Evolutionary conservation across 2,329 filamentous ascomycete species (phyloP).

Genomic region (Fusarium miscanthi): DNA sequence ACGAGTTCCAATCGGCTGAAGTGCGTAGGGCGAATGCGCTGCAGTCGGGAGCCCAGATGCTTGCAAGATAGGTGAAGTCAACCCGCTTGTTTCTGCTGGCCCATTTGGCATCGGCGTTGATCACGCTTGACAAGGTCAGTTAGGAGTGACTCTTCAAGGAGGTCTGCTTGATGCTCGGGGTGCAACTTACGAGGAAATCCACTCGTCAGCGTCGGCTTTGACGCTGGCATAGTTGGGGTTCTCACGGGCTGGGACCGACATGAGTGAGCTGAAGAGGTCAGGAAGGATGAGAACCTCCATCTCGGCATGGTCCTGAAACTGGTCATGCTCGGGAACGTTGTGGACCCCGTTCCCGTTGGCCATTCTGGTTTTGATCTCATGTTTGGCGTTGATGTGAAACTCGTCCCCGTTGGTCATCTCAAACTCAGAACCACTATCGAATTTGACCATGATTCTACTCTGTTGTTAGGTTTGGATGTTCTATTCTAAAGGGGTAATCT

Average conservation of each 20-base stretch:
- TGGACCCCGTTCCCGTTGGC: background rate
- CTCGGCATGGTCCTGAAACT: background rate
- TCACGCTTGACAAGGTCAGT: background rate
- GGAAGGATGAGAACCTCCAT: background rate
- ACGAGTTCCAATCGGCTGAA: background rate
- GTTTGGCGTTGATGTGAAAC: background rate
- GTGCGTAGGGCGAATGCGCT: background rate
- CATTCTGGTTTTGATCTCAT: background rate
- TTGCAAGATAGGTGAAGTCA: background rate
- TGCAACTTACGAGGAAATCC: background rate
- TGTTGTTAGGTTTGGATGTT: background rate
- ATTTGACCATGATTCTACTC: background rate
- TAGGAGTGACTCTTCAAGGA: background rate
- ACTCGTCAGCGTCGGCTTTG: background rate
- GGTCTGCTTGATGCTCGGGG: background rate
- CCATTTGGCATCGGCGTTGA: background rate
- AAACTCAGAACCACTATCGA: background rate
- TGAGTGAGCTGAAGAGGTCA: background rate
- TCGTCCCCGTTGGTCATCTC: background rate
- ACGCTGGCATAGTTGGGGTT: background rate
- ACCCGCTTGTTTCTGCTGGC: background rate
- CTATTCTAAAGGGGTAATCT: background rate
- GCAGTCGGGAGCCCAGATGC: background rate
- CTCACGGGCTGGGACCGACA: background rate
- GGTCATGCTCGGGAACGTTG: background rate